Percentiles rank a stretch among this genome's conserved stretches.
These are phyloP conservation scores for Chlamydomonas schloesseri DNA, from an alignment of 139 green algal genomes.

Conservation along the genomic window DNA sequence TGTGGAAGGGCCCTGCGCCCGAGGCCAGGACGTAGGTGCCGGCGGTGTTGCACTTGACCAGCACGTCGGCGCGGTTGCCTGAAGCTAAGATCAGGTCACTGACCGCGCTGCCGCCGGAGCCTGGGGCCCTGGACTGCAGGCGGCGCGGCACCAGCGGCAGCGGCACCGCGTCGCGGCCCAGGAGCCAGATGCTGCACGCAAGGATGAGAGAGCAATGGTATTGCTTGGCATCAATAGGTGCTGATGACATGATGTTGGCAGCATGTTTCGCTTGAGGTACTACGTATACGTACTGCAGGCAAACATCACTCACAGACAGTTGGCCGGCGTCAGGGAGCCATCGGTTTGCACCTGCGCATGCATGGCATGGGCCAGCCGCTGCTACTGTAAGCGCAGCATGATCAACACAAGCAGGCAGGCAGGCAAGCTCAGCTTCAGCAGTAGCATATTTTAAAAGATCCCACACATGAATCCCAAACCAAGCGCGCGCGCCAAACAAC, in stretches of 20 bases:
- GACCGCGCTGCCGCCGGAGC: not conserved
- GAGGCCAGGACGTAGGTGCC: slow-evolving; percentile 19
- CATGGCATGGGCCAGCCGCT: too few relatives aligned
- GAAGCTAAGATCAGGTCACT: slow-evolving; percentile 8
- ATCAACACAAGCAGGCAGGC: too few relatives aligned
- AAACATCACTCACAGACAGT: slow-evolving; percentile 4
- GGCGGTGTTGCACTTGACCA: slow-evolving; percentile 15
- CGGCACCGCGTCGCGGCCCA: slow-evolving; percentile 16
- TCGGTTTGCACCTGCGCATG: slow-evolving; percentile 5
- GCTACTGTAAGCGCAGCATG: too few relatives aligned
- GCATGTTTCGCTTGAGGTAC: too few relatives aligned
- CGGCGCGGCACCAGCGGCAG: not conserved
- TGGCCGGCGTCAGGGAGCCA: not conserved
- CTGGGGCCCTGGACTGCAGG: not conserved
- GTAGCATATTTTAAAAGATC: too few relatives aligned
- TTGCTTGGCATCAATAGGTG: not conserved
- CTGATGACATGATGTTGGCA: not conserved
- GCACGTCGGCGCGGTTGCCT: slow-evolving; percentile 16
- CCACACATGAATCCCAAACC: too few relatives aligned
- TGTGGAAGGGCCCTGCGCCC: slow-evolving; percentile 20
- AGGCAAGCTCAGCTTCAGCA: too few relatives aligned
- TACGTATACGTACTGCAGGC: too few relatives aligned
- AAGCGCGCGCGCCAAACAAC: too few relatives aligned
- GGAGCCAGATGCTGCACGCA: not conserved
- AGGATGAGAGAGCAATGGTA: not conserved